These are phyloP conservation scores for Hymenoscyphus repandus DNA, from an alignment of 2,329 filamentous ascomycete species.

Conservation along the genomic window DNA sequence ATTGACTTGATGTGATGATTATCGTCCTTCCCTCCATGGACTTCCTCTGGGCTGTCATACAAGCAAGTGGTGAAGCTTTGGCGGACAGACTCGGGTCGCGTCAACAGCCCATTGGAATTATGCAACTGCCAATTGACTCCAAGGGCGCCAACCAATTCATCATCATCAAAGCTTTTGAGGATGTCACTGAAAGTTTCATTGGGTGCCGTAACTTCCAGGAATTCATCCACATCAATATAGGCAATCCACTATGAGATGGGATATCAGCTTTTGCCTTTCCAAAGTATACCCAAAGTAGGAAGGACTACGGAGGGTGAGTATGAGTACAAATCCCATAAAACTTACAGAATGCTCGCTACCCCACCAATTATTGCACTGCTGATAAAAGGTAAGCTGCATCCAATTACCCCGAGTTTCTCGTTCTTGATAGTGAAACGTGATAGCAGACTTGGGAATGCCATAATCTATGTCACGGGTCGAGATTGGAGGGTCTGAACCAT, in stretches of 20 bases:
- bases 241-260: conserved; percentile 25
- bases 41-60: conserved; percentile 15
- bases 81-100: conserved; percentile 22
- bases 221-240: conserved; percentile 32
- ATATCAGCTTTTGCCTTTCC: too few species aligned
- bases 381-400: conserved; percentile 22
- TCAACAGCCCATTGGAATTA: conserved; percentile 26
- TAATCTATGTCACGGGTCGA: conserved; percentile 15
- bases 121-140: conserved; percentile 32
- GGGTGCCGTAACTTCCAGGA: conserved; percentile 16
- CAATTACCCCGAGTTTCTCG: conserved; percentile 1
- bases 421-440: conserved; percentile 24
- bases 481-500: conserved; percentile 24
- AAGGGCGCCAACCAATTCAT: conserved; percentile 27
- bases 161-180: conserved; percentile 23
- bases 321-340: too few species aligned
- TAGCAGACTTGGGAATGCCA: conserved; percentile 18
- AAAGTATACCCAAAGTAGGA: too few species aligned
- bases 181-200: conserved; percentile 25
- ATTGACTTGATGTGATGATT: conserved; percentile 32
- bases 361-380: conserved; percentile 20
- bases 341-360: conserved; percentile 22
- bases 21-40: conserved; percentile 11
- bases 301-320: too few species aligned
- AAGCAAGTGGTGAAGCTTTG: conserved; percentile 30